Conservation (phyloP, 208 protist genomes). For the Angomonas deanei region DNA sequence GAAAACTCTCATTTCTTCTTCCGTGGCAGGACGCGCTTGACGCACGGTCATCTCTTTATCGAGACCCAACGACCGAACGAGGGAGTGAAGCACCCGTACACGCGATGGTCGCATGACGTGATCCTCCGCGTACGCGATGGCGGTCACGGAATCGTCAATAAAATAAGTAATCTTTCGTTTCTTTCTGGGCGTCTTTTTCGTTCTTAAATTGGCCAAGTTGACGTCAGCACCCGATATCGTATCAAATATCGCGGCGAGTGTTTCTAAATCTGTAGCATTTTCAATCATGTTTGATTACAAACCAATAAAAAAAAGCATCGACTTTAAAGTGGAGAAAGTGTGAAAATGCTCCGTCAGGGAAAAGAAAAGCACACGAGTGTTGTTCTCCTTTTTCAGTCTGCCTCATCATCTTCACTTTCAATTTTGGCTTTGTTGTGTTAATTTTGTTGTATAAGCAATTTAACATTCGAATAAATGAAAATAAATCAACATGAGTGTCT, state of each 20-base stretch:
- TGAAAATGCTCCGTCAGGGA: too few relatives aligned
- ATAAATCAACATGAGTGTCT: conserved; percentile 4
- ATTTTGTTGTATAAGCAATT: too few relatives aligned
- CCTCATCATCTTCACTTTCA: too few relatives aligned
- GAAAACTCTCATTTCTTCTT: conserved; percentile 57
- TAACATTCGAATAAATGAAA: not conserved
- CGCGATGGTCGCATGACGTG: conserved; percentile 78
- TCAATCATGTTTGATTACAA: not conserved
- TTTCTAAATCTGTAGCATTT: not conserved
- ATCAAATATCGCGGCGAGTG: too few relatives aligned
- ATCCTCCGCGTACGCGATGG: conserved; percentile 62
- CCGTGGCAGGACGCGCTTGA: conserved; percentile 46
- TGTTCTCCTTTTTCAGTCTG: too few relatives aligned
- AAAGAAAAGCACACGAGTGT: too few relatives aligned
- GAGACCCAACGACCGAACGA: conserved; percentile 70
- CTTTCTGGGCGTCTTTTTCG: not conserved
- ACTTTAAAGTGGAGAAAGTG: too few relatives aligned
- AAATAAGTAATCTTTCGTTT: conserved; percentile 67
- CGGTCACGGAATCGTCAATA: conserved; percentile 59
- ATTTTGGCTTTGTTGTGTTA: too few relatives aligned
- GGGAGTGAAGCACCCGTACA: conserved; percentile 55
- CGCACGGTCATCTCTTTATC: conserved; percentile 49
- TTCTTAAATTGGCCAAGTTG: too few relatives aligned
- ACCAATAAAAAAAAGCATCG: too few relatives aligned
- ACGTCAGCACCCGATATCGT: too few relatives aligned